Percentiles rank a stretch among this genome's conserved stretches.
Evolutionary conservation across 371 early-diverging fungal genomes (phyloP).

Genomic region (Rhizopus microsporus): DNA sequence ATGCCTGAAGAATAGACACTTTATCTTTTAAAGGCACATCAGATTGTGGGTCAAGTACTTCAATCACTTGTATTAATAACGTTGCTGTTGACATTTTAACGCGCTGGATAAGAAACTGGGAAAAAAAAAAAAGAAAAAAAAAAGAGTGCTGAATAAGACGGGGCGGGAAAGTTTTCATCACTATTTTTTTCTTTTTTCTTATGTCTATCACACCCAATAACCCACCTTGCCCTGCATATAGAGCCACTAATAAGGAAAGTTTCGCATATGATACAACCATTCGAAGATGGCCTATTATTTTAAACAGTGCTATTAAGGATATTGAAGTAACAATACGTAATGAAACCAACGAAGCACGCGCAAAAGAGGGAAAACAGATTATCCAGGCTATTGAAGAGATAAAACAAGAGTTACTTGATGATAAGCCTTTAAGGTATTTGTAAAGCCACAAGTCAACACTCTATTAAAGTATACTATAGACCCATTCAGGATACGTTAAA

Average conservation of each 20-base stretch:
- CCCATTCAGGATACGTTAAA: conserved; percentile 58
- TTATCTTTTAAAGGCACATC: conserved; percentile 26
- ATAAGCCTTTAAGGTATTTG: conserved; percentile 59
- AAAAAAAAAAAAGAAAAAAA: too few species aligned
- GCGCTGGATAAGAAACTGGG: too few species aligned
- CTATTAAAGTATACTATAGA: conserved; percentile 27
- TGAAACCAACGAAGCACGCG: conserved; percentile 24
- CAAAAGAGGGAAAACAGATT: conserved; percentile 64
- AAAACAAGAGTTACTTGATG: conserved; percentile 68
- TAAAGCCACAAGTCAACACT: neutral
- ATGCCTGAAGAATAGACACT: conserved; percentile 27
- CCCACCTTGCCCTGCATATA: conserved; percentile 67
- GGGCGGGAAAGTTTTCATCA: too few species aligned
- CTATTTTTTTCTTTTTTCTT: neutral
- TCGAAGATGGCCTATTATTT: conserved; percentile 81
- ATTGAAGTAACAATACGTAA: conserved; percentile 50
- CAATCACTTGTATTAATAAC: conserved; percentile 27
- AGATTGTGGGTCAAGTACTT: conserved; percentile 25
- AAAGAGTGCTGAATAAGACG: too few species aligned
- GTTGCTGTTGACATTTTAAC: conserved; percentile 26
- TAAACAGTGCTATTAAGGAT: conserved; percentile 73
- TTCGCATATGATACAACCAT: conserved; percentile 82
- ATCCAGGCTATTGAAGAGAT: conserved; percentile 61
- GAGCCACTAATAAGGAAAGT: conserved; percentile 62
- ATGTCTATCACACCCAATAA: conserved; percentile 56